phyloP scores from a whole-genome alignment of 2,329 filamentous ascomycete genomes.

The Fonsecaea monophora region DNA sequence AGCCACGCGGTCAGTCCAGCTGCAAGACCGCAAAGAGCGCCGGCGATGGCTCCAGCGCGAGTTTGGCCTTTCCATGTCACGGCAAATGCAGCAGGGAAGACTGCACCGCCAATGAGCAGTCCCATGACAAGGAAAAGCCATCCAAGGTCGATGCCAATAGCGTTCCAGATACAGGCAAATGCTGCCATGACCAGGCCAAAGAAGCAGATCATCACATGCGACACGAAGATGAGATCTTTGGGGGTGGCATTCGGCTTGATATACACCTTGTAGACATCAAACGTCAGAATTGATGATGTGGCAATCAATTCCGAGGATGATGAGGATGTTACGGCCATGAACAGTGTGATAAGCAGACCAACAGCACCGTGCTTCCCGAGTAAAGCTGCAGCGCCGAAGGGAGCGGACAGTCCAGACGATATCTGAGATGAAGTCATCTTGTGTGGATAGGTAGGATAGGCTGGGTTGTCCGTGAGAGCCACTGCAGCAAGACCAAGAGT shows the following conservation, averaged over 20 bases:
- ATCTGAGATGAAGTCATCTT: background rate
- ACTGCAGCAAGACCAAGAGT: no score
- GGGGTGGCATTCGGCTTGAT: slow-evolving; percentile 78
- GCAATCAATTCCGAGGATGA: slow-evolving; percentile 83
- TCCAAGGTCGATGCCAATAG: slow-evolving; percentile 64
- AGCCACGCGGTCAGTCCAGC: slow-evolving; percentile 78
- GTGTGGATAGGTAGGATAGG: no score
- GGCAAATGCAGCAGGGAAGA: slow-evolving; percentile 79
- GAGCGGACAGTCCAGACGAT: background rate
- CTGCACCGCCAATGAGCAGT: slow-evolving; percentile 62
- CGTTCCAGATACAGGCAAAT: slow-evolving; percentile 61
- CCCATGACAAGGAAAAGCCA: slow-evolving; percentile 77
- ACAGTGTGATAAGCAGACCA: slow-evolving; percentile 48
- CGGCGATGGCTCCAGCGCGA: slow-evolving; percentile 65
- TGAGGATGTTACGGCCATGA: slow-evolving; percentile 72
- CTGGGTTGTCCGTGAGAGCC: no score
- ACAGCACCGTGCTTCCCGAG: slow-evolving; percentile 50
- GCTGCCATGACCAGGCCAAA: slow-evolving; percentile 64
- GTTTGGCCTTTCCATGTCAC: slow-evolving; percentile 82
- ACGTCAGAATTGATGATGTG: slow-evolving; percentile 83
- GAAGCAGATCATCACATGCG: slow-evolving; percentile 71
- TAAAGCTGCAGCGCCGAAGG: slow-evolving; percentile 43
- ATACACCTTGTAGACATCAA: slow-evolving; percentile 86
- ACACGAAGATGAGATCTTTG: slow-evolving; percentile 77
- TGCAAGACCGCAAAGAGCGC: slow-evolving; percentile 66